A percentile compares a stretch with the other conserved stretches of the same genome.
Evolutionary conservation across 352 stramenopile genomes (phyloP).

Genomic region (Globisporangium ultimum): DNA sequence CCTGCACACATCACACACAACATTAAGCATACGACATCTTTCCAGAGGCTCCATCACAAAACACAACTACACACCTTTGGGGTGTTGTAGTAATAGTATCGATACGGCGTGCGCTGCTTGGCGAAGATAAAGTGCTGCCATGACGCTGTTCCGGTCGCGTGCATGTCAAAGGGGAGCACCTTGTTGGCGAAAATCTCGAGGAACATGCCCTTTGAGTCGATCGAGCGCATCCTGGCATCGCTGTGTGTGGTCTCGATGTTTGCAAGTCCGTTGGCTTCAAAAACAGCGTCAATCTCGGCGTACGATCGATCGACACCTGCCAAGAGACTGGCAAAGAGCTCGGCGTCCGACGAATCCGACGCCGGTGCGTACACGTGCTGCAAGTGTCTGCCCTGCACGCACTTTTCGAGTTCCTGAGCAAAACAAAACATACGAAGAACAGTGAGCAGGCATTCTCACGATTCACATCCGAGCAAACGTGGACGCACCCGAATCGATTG

Average conservation of each 20-base stretch:
- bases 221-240: background rate
- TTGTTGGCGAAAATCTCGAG: conserved; percentile 13
- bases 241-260: background rate
- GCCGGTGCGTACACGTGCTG: background rate
- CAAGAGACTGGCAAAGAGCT: background rate
- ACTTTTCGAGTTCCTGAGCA: conserved; percentile 3
- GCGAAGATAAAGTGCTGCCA: conserved; percentile 15
- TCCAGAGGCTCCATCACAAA: background rate
- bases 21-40: too few species aligned
- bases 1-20: too few species aligned
- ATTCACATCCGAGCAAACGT: too few species aligned
- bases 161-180: conserved; percentile 10
- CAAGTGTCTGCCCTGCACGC: background rate
- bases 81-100: conserved; percentile 3
- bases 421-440: too few species aligned
- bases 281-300: conserved; percentile 6
- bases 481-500: background rate
- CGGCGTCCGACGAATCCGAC: background rate
- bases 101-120: conserved; percentile 3
- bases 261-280: conserved; percentile 5
- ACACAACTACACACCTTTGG: background rate
- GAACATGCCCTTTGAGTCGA: conserved; percentile 4
- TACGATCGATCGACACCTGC: conserved; percentile 7
- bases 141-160: conserved; percentile 3
- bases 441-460: too few species aligned